Percentiles rank a stretch among this genome's conserved stretches.
Conservation (phyloP, 805 yeast genomes). For the Martiniozyma abietophila region DNA sequence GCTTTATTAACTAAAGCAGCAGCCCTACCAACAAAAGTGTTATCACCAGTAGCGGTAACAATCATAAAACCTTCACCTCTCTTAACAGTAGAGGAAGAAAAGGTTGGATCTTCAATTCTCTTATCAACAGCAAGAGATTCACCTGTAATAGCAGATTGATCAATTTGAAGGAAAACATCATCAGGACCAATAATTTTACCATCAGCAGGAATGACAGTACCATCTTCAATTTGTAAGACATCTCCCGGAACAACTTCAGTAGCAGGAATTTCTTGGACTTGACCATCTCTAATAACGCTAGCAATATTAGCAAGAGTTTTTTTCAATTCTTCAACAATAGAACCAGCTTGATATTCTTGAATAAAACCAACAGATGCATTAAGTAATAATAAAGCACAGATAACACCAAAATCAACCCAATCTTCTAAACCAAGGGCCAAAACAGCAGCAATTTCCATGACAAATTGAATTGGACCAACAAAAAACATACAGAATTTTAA, state of each 20-base stretch:
- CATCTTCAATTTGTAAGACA: constrained; percentile 82
- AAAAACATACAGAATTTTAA: constrained; percentile 79
- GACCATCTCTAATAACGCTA: constrained; percentile 73
- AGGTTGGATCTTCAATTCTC: constrained; percentile 75
- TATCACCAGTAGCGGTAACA: constrained; percentile 92
- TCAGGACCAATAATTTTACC: constrained; percentile 83
- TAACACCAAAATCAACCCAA: constrained; percentile 99
- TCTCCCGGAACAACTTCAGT: constrained; percentile 92
- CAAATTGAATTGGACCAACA: constrained; percentile 94
- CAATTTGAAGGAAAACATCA: constrained; percentile 81
- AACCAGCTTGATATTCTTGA: constrained; percentile 97
- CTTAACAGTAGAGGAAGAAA: constrained; percentile 91
- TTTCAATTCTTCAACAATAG: constrained; percentile 93
- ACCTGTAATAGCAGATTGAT: constrained; percentile 96
- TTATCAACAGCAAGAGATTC: constrained; percentile 95
- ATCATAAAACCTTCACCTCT: constrained; percentile 93
- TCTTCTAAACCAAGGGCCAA: constrained; percentile 94
- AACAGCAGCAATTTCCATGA: constrained; percentile 94
- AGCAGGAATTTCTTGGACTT: constrained; percentile 63
- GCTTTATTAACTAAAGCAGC: constrained; percentile 95
- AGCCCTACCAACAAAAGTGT: constrained; percentile 94
- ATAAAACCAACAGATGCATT: constrained; percentile 94
- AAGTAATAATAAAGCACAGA: constrained; percentile 74
- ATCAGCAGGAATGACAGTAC: constrained; percentile 87
- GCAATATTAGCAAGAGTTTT: constrained; percentile 91